These are phyloP conservation scores for Angomonas deanei DNA, from an alignment of 208 protist genomes.

Conservation along the genomic window DNA sequence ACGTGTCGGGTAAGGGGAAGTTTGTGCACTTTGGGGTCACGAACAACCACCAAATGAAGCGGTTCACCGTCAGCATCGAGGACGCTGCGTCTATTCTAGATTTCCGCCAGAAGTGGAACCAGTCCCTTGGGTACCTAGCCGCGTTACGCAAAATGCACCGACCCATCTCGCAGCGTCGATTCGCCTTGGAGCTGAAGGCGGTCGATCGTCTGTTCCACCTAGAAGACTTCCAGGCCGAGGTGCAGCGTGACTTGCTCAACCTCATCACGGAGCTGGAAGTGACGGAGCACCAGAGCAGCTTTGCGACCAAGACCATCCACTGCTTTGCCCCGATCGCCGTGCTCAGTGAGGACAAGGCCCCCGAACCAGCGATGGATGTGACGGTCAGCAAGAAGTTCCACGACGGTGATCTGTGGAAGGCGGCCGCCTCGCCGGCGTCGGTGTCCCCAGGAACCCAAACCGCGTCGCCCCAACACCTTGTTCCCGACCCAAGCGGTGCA, in stretches of 20 bases:
- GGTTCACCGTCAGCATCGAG: conserved; percentile 58
- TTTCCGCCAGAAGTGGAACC: conserved; percentile 73
- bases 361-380: conserved; percentile 53
- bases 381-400: conserved; percentile 57
- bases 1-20: conserved; percentile 31
- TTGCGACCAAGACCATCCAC: conserved; percentile 56
- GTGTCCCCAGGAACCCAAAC: not conserved
- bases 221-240: conserved; percentile 42
- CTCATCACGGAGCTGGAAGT: conserved; percentile 74
- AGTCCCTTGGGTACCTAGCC: conserved; percentile 64
- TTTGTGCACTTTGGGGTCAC: conserved; percentile 82
- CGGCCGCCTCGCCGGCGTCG: conserved; percentile 7
- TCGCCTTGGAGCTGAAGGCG: conserved; percentile 64
- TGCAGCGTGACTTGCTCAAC: conserved; percentile 54
- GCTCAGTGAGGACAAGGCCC: conserved; percentile 3
- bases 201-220: conserved; percentile 65
- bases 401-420: conserved; percentile 32
- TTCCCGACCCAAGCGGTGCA: not conserved
- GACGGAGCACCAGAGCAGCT: conserved; percentile 79
- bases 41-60: conserved; percentile 86
- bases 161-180: conserved; percentile 62
- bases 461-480: not conserved
- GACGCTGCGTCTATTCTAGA: conserved; percentile 75
- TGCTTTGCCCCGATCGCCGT: conserved; percentile 25
- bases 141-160: conserved; percentile 52